Evolutionary conservation across 2,329 filamentous ascomycete genomes (phyloP).

Genomic region (Phymatotrichopsis omnivora): DNA sequence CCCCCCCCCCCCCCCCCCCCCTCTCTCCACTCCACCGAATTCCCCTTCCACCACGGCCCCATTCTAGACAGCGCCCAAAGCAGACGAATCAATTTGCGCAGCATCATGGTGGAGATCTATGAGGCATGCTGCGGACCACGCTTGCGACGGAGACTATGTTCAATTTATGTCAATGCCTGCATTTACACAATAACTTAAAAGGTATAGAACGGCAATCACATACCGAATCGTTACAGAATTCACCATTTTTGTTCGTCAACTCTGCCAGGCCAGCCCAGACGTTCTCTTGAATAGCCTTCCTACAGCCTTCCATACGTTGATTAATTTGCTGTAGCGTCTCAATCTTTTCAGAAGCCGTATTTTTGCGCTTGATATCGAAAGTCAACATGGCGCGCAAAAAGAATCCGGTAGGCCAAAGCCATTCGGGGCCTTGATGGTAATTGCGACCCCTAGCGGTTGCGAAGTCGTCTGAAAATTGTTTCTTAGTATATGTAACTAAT

Average conservation of each 20-base stretch:
- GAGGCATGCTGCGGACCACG: constrained; percentile 90
- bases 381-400: constrained; percentile 85
- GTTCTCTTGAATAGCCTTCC: constrained; percentile 67
- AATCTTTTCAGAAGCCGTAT: constrained; percentile 55
- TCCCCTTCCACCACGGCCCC: too few species aligned
- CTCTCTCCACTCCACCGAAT: too few species aligned
- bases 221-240: constrained; percentile 77
- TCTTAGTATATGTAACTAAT: neutral
- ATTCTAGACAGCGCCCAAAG: neutral
- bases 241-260: constrained; percentile 81
- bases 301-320: constrained; percentile 68
- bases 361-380: constrained; percentile 70
- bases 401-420: constrained; percentile 95
- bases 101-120: constrained; percentile 96
- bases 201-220: constrained; percentile 36
- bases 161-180: constrained; percentile 1
- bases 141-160: constrained; percentile 65
- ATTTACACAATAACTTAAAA: neutral
- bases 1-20: too few species aligned
- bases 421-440: constrained; percentile 97
- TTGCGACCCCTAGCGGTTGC: constrained; percentile 88
- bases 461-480: constrained; percentile 52
- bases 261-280: constrained; percentile 88
- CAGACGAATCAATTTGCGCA: constrained; percentile 16
- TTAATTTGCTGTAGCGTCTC: constrained; percentile 96